Conservation (phyloP, 768 basidiomycete species). For the Trametes coccinea region DNA sequence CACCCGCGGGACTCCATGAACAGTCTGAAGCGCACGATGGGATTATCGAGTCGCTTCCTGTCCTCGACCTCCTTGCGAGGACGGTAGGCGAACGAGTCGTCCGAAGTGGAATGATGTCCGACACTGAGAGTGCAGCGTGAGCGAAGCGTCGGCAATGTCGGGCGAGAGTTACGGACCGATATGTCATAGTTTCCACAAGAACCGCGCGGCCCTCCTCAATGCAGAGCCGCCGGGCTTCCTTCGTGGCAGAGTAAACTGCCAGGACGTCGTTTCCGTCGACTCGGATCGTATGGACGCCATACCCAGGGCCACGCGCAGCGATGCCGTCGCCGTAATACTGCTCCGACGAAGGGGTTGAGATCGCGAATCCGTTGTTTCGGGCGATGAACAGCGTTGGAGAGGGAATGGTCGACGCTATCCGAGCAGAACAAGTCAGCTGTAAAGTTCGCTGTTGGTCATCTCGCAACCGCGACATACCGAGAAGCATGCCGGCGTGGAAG, state of each 20-base stretch:
- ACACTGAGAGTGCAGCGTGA: slow-evolving; percentile 46
- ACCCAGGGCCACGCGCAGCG: slow-evolving; percentile 86
- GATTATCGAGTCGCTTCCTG: slow-evolving; percentile 88
- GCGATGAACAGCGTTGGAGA: slow-evolving; percentile 74
- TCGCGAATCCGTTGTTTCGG: slow-evolving; percentile 90
- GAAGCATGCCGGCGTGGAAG: slow-evolving; percentile 88
- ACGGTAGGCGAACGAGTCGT: slow-evolving; percentile 94
- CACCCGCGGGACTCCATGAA: slow-evolving; percentile 83
- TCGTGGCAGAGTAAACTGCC: slow-evolving; percentile 74
- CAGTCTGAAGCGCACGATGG: slow-evolving; percentile 78
- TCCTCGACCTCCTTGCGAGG: slow-evolving; percentile 89
- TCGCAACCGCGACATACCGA: slow-evolving; percentile 32
- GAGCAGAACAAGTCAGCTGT: background rate
- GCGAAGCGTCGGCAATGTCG: background rate
- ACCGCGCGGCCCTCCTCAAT: slow-evolving; percentile 81
- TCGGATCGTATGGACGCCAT: slow-evolving; percentile 87
- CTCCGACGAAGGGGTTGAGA: slow-evolving; percentile 87
- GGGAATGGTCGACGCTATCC: slow-evolving; percentile 65
- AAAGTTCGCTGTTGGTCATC: background rate
- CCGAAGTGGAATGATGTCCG: slow-evolving; percentile 94
- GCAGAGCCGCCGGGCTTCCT: slow-evolving; percentile 69
- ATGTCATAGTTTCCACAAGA: slow-evolving; percentile 88
- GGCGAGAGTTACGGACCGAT: slow-evolving; percentile 51
- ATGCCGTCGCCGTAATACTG: slow-evolving; percentile 94
- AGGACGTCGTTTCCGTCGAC: slow-evolving; percentile 94